phyloP scores from a whole-genome alignment of 2,329 filamentous ascomycete genomes.

The Ceratocystis colombiana region DNA sequence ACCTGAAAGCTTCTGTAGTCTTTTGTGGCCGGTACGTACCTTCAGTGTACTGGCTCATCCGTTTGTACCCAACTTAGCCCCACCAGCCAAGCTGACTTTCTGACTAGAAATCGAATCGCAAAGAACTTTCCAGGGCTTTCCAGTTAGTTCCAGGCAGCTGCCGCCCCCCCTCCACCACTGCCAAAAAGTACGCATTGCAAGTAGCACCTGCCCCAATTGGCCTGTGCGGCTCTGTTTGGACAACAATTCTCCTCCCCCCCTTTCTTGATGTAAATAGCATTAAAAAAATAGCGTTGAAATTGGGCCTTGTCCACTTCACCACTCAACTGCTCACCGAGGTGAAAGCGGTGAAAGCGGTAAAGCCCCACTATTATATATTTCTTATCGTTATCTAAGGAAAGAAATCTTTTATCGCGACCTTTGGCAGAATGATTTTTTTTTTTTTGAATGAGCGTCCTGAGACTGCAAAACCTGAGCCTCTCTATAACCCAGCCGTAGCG shows the following conservation, averaged over 20 bases:
- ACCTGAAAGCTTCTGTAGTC: too few relatives aligned
- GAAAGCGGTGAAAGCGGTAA: conserved; percentile 1
- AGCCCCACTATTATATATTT: conserved; percentile 17
- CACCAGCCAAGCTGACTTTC: conserved; percentile 15
- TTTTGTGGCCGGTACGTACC: too few relatives aligned
- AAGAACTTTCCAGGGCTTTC: conserved; percentile 24
- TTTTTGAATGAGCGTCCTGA: conserved; percentile 1
- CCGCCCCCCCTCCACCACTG: background rate
- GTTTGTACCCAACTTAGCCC: conserved; percentile 23
- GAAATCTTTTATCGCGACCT: conserved; percentile 26
- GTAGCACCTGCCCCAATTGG: background rate
- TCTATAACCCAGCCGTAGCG: background rate
- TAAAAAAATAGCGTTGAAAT: background rate
- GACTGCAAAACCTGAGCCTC: conserved; percentile 4
- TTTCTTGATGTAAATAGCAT: background rate
- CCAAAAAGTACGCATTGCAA: background rate
- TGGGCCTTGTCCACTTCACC: background rate
- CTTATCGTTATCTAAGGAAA: conserved; percentile 24
- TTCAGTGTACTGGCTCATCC: background rate
- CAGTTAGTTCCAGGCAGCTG: conserved; percentile 1
- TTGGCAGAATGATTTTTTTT: conserved; percentile 21
- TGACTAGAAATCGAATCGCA: conserved; percentile 22
- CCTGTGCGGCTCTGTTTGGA: background rate
- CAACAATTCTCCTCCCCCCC: background rate
- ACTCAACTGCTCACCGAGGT: conserved; percentile 18